Conservation (phyloP, 164 flowering plant species). For the Dillenia turbinata region DNA sequence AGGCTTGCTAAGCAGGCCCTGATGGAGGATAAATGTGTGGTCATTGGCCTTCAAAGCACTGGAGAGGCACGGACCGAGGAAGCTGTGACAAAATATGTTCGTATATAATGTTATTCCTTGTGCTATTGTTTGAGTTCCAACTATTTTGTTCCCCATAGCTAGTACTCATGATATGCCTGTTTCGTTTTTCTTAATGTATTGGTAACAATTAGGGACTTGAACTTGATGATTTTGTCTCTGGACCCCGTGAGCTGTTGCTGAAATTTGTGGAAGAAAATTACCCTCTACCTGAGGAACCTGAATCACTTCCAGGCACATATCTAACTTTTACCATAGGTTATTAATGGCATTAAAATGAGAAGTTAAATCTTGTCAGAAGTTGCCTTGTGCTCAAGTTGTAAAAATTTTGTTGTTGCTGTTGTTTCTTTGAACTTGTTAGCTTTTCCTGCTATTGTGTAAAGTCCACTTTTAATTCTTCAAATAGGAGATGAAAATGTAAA, state of each 20-base stretch:
- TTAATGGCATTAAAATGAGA: too few species aligned
- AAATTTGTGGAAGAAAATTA: conserved; percentile 96
- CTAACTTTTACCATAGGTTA: neutral
- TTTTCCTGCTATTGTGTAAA: neutral
- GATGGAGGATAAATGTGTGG: conserved; percentile 75
- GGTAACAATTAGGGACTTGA: conserved; percentile 61
- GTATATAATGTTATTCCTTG: conserved; percentile 14
- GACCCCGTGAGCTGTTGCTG: conserved; percentile 93
- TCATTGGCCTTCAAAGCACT: conserved; percentile 97
- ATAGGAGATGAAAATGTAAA: conserved; percentile 75
- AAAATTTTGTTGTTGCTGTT: neutral
- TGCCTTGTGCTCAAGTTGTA: too few species aligned
- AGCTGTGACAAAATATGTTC: conserved; percentile 90
- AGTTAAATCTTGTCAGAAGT: too few species aligned
- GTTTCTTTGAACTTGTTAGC: neutral
- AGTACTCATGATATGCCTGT: neutral
- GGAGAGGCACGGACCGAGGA: conserved; percentile 99
- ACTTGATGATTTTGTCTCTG: conserved; percentile 96
- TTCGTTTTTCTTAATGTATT: conserved; percentile 1
- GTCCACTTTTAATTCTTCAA: conserved; percentile 9
- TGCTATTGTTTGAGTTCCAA: neutral
- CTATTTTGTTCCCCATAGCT: neutral
- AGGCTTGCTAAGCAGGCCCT: conserved; percentile 80
- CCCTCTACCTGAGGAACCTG: conserved; percentile 92
- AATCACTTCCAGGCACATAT: conserved; percentile 50